Conservation (phyloP, 129 eudicot species). For the Mikania micrantha region DNA sequence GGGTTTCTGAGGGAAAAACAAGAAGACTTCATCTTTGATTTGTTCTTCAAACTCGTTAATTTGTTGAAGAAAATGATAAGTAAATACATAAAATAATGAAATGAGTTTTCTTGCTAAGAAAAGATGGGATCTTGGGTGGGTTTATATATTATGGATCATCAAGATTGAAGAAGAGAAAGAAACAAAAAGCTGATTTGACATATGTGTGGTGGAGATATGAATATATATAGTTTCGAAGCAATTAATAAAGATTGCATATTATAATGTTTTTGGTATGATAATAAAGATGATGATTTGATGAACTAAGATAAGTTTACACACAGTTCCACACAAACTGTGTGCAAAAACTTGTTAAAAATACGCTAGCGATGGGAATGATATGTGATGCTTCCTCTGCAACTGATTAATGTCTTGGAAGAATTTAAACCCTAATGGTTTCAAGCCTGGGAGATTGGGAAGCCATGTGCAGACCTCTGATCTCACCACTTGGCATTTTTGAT, state of each 20-base stretch:
- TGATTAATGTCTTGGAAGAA: slow-evolving; percentile 59
- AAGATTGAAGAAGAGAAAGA: background rate
- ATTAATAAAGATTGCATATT: background rate
- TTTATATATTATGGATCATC: no score
- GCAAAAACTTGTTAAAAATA: background rate
- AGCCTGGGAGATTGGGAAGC: slow-evolving; percentile 59
- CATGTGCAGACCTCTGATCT: slow-evolving; percentile 88
- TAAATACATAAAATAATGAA: background rate
- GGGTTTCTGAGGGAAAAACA: slow-evolving; percentile 26
- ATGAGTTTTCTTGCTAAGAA: background rate
- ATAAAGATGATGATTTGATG: slow-evolving; percentile 28
- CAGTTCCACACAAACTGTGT: slow-evolving; percentile 16
- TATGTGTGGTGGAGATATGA: slow-evolving; percentile 6
- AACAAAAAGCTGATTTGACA: background rate
- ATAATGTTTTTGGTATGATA: slow-evolving; percentile 10
- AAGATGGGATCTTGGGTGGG: background rate
- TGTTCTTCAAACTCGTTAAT: background rate
- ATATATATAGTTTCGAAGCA: slow-evolving; percentile 11
- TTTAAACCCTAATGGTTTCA: slow-evolving; percentile 37
- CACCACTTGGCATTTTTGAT: slow-evolving; percentile 56
- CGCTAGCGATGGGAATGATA: slow-evolving; percentile 25
- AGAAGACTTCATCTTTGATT: slow-evolving; percentile 41
- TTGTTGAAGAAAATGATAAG: background rate
- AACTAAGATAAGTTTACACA: slow-evolving; percentile 25
- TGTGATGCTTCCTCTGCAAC: slow-evolving; percentile 44